Conservation (phyloP, 2,329 filamentous ascomycete species). For the Curvularia verruculosa region DNA sequence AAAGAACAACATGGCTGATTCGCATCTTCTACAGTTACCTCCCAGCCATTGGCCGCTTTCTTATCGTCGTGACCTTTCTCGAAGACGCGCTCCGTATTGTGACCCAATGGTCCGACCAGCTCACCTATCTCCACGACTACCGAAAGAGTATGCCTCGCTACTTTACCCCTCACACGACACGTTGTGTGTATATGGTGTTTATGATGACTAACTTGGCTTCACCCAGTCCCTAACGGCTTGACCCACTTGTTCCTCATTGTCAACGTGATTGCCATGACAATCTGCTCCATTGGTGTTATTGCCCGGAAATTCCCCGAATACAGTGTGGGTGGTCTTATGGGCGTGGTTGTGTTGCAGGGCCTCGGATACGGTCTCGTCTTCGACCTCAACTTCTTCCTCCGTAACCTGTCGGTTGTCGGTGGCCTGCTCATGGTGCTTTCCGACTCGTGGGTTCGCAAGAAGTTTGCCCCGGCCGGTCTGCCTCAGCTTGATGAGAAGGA, state of each 20-base stretch:
- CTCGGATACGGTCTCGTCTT: conserved; percentile 98
- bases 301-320: conserved; percentile 90
- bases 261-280: conserved; percentile 87
- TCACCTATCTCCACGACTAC: conserved; percentile 91
- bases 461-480: conserved; percentile 92
- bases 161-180: neutral
- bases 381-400: conserved; percentile 99
- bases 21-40: conserved; percentile 70
- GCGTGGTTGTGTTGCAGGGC: conserved; percentile 89
- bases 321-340: conserved; percentile 87
- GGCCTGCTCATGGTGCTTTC: conserved; percentile 97
- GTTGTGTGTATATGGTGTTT: neutral
- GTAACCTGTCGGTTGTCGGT: conserved; percentile 96
- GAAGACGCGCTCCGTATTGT: conserved; percentile 96
- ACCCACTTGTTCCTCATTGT: conserved; percentile 91
- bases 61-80: conserved; percentile 98
- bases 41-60: conserved; percentile 91
- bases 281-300: conserved; percentile 86
- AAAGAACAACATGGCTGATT: conserved; percentile 30
- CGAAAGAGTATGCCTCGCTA: conserved; percentile 71
- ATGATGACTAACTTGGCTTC: conserved; percentile 27
- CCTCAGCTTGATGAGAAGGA: conserved; percentile 98
- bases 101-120: conserved; percentile 96
- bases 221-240: conserved; percentile 78
- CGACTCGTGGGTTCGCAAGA: conserved; percentile 97